A percentile compares a stretch with the other conserved stretches of the same genome.
phyloP scores from a whole-genome alignment of 805 yeast genomes.

The Cephaloascus fragrans region DNA sequence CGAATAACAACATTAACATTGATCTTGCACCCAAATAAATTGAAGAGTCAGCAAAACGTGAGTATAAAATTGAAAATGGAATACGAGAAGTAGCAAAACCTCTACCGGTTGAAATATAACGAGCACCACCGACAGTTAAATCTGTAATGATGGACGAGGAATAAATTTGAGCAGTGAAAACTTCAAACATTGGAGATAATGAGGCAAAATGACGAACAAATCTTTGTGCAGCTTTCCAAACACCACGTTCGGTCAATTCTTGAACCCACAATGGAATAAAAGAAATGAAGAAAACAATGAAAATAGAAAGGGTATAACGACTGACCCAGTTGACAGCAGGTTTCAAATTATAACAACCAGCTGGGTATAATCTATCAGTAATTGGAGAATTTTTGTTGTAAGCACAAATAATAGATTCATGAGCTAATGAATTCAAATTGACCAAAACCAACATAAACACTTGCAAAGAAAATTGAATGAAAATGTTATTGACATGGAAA shows the following conservation, averaged over 20 bases:
- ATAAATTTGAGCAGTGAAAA: slow-evolving; percentile 72
- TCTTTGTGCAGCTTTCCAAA: slow-evolving; percentile 66
- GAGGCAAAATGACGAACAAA: slow-evolving; percentile 60
- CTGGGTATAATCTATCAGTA: slow-evolving; percentile 56
- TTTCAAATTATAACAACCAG: slow-evolving; percentile 63
- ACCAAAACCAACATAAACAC: slow-evolving; percentile 61
- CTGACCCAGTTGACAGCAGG: slow-evolving; percentile 77
- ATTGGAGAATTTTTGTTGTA: slow-evolving; percentile 58
- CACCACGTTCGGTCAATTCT: slow-evolving; percentile 75
- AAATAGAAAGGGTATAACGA: slow-evolving; percentile 72
- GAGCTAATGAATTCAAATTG: slow-evolving; percentile 64
- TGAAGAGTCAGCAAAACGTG: slow-evolving; percentile 74
- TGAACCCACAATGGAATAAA: slow-evolving; percentile 72
- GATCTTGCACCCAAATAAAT: slow-evolving; percentile 80
- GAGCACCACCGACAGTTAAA: slow-evolving; percentile 77
- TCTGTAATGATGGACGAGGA: slow-evolving; percentile 63
- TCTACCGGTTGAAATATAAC: slow-evolving; percentile 80
- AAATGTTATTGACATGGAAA: slow-evolving; percentile 73
- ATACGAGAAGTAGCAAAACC: slow-evolving; percentile 79
- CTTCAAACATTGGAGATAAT: slow-evolving; percentile 74
- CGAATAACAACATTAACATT: slow-evolving; percentile 61
- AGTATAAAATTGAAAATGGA: slow-evolving; percentile 63
- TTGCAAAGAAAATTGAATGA: slow-evolving; percentile 69
- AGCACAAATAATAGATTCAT: slow-evolving; percentile 59
- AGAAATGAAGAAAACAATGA: slow-evolving; percentile 74